A percentile compares a stretch with the other conserved stretches of the same genome.
Evolutionary conservation across 1,139 yeast genomes (phyloP).

Genomic region (Sugiyamaella paludigena): DNA sequence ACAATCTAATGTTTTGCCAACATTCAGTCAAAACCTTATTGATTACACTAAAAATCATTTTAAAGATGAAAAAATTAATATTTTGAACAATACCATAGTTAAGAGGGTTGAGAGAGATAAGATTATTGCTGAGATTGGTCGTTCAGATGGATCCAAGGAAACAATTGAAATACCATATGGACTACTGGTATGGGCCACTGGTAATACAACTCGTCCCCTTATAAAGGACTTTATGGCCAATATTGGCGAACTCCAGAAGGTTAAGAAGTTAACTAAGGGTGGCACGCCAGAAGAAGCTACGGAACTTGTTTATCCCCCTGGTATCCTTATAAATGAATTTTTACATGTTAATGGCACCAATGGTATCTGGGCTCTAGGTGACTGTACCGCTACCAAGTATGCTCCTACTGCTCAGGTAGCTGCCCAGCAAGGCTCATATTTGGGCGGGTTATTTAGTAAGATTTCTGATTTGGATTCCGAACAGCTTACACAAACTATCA

Average conservation of each 20-base stretch:
- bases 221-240: constrained; percentile 63
- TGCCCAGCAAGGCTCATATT: constrained; percentile 84
- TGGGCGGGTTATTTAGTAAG: constrained; percentile 68
- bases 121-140: constrained; percentile 68
- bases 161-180: constrained; percentile 79
- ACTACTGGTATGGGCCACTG: constrained; percentile 94
- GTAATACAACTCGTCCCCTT: constrained; percentile 84
- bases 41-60: constrained; percentile 81
- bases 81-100: constrained; percentile 81
- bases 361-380: constrained; percentile 87
- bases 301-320: constrained; percentile 45
- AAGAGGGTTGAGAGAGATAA: constrained; percentile 70
- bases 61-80: constrained; percentile 71
- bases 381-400: constrained; percentile 82
- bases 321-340: constrained; percentile 78
- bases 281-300: too few relatives aligned
- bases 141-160: constrained; percentile 60
- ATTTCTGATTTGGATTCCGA: constrained; percentile 58
- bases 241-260: constrained; percentile 70
- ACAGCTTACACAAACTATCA: constrained; percentile 48
- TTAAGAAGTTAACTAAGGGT: constrained; percentile 50
- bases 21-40: constrained; percentile 80
- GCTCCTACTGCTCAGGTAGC: constrained; percentile 99
- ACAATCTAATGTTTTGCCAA: constrained; percentile 81
- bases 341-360: constrained; percentile 79